Conservation (phyloP, 331 rosid genomes). For the Pyrus hybrid region DNA sequence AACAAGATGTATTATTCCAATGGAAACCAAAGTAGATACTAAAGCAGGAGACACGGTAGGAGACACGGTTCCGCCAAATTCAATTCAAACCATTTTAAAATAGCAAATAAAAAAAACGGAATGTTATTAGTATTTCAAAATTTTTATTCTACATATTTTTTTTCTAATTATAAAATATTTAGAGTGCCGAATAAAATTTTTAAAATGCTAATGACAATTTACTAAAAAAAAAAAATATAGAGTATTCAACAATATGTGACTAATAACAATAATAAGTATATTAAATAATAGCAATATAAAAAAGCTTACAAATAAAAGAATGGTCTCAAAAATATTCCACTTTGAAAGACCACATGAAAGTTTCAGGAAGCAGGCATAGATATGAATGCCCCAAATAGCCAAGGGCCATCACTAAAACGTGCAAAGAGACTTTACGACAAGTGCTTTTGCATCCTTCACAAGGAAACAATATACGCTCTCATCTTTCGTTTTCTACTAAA, state of each 20-base stretch:
- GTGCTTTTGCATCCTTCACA: not conserved
- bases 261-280: not conserved
- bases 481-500: not conserved
- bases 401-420: not conserved
- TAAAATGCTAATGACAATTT: too few species aligned
- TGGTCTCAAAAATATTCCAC: not conserved
- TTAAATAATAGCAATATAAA: too few species aligned
- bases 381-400: not conserved
- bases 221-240: too few species aligned
- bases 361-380: not conserved
- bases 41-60: too few species aligned
- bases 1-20: not conserved
- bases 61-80: not conserved
- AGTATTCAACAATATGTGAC: too few species aligned
- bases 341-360: not conserved
- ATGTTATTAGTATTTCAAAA: too few species aligned
- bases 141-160: too few species aligned
- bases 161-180: too few species aligned
- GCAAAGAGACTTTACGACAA: not conserved
- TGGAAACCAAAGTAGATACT: not conserved
- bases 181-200: too few species aligned
- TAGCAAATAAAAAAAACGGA: too few species aligned
- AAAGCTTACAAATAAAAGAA: not conserved
- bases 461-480: not conserved
- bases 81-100: not conserved